A percentile compares a stretch with the other conserved stretches of the same genome.
phyloP scores from a whole-genome alignment of 2,329 filamentous ascomycete genomes.

The Phialophora verrucosa region DNA sequence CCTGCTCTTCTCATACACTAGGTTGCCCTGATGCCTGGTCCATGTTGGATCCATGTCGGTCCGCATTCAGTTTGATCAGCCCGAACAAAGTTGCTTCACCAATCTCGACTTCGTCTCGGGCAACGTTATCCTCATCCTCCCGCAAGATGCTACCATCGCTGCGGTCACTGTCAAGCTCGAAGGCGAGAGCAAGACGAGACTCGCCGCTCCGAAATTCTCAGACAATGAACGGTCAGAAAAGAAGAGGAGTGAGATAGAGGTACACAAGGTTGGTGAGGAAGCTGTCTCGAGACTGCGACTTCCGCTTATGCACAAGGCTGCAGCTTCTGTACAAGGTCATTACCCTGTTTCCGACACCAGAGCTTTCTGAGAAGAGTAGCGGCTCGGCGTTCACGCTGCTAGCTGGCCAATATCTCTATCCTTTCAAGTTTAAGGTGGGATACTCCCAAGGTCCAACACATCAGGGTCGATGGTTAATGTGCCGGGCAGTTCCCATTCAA shows the following conservation, averaged over 20 bases:
- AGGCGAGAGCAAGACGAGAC: conserved; percentile 55
- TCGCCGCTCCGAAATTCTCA: conserved; percentile 49
- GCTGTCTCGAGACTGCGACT: conserved; percentile 9
- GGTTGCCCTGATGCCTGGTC: conserved; percentile 34
- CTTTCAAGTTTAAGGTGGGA: conserved; percentile 56
- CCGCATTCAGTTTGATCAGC: conserved; percentile 51
- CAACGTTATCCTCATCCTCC: conserved; percentile 51
- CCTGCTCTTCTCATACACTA: conserved; percentile 7
- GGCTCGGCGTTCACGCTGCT: conserved; percentile 52
- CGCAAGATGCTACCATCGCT: conserved; percentile 51
- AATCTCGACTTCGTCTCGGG: conserved; percentile 57
- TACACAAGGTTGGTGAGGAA: conserved; percentile 53
- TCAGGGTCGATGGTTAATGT: conserved; percentile 12
- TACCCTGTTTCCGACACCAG: conserved; percentile 54
- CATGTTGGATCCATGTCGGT: conserved; percentile 49
- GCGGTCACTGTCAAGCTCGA: conserved; percentile 57
- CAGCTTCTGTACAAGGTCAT: conserved; percentile 56
- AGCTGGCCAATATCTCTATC: conserved; percentile 55
- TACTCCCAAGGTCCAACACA: conserved; percentile 1
- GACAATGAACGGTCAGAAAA: conserved; percentile 53
- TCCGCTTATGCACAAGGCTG: conserved; percentile 21
- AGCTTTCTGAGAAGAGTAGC: conserved; percentile 45
- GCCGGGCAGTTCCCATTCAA: conserved; percentile 55
- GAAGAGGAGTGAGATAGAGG: conserved; percentile 55
- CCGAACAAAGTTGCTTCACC: conserved; percentile 51